Evolutionary conservation across 2,329 filamentous ascomycete species (phyloP).

Genomic region (Colletotrichum melonis): DNA sequence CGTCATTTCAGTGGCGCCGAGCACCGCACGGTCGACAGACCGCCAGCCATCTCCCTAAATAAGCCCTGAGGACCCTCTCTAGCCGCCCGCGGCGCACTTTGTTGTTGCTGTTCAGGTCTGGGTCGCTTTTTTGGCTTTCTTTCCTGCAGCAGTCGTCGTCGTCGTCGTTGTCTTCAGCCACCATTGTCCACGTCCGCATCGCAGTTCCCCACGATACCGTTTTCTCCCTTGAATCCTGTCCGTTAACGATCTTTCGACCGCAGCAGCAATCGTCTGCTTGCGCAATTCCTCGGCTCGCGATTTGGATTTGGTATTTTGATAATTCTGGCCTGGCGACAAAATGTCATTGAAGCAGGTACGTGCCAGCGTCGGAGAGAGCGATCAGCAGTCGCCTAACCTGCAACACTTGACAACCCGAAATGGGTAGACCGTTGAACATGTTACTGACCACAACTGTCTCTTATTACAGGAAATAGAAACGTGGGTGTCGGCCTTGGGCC

Average conservation of each 20-base stretch:
- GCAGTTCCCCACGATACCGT: slow-evolving; percentile 33
- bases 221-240: neutral
- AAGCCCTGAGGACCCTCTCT: slow-evolving; percentile 37
- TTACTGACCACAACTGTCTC: slow-evolving; percentile 4
- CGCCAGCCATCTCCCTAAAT: slow-evolving; percentile 35
- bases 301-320: neutral
- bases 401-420: neutral
- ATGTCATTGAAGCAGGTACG: slow-evolving; percentile 73
- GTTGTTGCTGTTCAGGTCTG: slow-evolving; percentile 8
- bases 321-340: slow-evolving; percentile 36
- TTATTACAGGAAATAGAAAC: slow-evolving; percentile 90
- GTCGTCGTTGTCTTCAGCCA: neutral
- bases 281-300: neutral
- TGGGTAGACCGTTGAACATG: neutral
- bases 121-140: slow-evolving; percentile 31
- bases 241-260: slow-evolving; percentile 1
- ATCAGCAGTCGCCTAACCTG: neutral
- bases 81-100: slow-evolving; percentile 26
- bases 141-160: slow-evolving; percentile 17
- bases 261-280: slow-evolving; percentile 32
- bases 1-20: slow-evolving; percentile 37
- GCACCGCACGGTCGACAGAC: slow-evolving; percentile 34
- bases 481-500: slow-evolving; percentile 90
- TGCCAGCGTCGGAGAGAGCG: slow-evolving; percentile 6
- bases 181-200: neutral